Base-by-base conservation (phyloP, 257 asterid genomes). In the Petunia secreta region DNA sequence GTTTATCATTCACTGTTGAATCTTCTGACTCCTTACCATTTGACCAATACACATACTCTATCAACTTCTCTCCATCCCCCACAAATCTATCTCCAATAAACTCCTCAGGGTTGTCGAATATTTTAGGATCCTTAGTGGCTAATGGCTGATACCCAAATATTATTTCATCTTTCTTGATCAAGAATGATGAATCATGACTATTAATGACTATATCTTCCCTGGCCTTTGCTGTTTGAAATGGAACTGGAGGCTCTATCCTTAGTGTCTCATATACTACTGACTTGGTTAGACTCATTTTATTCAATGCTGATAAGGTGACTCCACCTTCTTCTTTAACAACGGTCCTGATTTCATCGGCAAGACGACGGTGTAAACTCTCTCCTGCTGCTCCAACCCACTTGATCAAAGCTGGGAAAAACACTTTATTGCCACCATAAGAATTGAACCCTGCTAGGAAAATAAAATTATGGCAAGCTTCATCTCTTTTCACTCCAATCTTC, bases 391-490 rank as follows among this genome's bases (percentile, higher is more conserved):
- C 88, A 0, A 87, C 79, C 65, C 82, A 84, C 63, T 85, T 87
- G 0, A 87, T 6, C 77, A 87, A 1, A 10, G 85, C 80, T 0
- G 88, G 90, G 66, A 78, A 87, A 2, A 84, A 46, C 2, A 83
- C 65, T 53, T 87, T 87, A 15, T 66, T 52, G 15, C 90, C 90
- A 0, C 88, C 90, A 68, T 87, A 87, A 0, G 88, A 53, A 63
- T 84, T 87, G 38, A 87, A 87, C 2, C 90, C 88, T 3, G 68
- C 55, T 0, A 87, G 50, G n/a, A 84, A 87, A 60, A 84, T 14
- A 6, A 87, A n/a, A 67, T 87, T 87, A n/a, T 87, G 86, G 2
- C 84, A 73, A 0, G 88, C 88, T 41, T 87, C 90, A 0, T 84
- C 88, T 38, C 87, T 54, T n/a, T 66, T 63, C 2, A 84, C 0